phyloP scores from a whole-genome alignment of 176 grass and related monocot genomes.

The Oryza glaberrima region DNA sequence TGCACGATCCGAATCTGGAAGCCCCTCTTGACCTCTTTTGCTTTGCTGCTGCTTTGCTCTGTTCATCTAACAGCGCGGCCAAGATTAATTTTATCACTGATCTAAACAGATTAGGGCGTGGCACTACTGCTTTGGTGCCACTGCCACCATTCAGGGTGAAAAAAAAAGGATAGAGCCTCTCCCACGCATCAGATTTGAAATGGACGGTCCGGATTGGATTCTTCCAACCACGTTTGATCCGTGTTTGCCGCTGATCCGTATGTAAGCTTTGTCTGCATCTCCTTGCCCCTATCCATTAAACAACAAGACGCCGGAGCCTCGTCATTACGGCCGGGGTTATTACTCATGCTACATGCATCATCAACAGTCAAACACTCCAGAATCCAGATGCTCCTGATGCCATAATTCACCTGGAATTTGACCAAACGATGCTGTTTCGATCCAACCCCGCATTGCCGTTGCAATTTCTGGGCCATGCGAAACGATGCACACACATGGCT shows the following conservation, averaged over 20 bases:
- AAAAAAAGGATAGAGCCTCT: neutral
- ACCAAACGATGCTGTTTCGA: neutral
- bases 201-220: neutral
- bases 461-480: neutral
- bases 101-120: too few species aligned
- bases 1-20: slow-evolving; percentile 42
- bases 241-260: neutral
- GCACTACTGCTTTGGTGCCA: neutral
- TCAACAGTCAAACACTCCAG: neutral
- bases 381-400: neutral
- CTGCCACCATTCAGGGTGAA: neutral
- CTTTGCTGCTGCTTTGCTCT: too few species aligned
- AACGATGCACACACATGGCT: neutral
- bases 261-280: neutral
- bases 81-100: too few species aligned
- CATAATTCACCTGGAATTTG: neutral
- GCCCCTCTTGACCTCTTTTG: neutral
- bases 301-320: too few species aligned
- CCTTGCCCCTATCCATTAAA: neutral
- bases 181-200: slow-evolving; percentile 10
- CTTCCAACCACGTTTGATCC: neutral
- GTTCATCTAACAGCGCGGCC: too few species aligned
- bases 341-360: neutral
- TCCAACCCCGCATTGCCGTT: neutral
- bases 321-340: neutral